These are phyloP conservation scores for Gossypium arboreum DNA, from an alignment of 345 rosid genomes.

Conservation along the genomic window DNA sequence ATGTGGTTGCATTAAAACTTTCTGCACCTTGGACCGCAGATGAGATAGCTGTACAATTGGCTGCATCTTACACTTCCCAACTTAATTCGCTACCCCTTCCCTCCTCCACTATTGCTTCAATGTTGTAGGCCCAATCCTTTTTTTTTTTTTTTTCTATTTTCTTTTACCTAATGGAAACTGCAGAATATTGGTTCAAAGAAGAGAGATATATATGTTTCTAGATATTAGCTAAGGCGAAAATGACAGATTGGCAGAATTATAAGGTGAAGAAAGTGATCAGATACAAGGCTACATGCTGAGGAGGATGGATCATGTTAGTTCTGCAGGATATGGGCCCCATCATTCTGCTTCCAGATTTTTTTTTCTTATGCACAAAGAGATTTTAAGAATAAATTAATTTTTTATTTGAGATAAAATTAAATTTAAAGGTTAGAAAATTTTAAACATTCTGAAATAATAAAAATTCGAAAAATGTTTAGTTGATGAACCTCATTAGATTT, in stretches of 20 bases:
- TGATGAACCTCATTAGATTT: constrained; percentile 2
- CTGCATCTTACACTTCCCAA: background rate
- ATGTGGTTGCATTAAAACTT: background rate
- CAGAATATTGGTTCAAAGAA: background rate
- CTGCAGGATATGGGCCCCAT: background rate
- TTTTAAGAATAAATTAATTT: too few relatives aligned
- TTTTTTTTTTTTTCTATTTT: background rate
- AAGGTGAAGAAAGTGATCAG: background rate
- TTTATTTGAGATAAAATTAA: too few relatives aligned
- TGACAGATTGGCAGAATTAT: background rate
- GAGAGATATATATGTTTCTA: too few relatives aligned
- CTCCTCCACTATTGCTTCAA: background rate
- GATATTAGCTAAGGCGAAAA: background rate
- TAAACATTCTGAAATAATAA: too few relatives aligned
- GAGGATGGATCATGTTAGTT: background rate
- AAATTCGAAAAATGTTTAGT: too few relatives aligned
- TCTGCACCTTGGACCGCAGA: background rate
- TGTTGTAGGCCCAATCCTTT: background rate
- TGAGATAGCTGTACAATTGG: background rate
- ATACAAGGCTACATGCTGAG: background rate
- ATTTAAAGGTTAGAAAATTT: too few relatives aligned
- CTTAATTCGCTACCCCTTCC: background rate
- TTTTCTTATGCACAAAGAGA: background rate
- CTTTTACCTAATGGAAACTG: background rate
- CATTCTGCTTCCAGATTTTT: background rate